Evolutionary conservation across 2,329 filamentous ascomycete species (phyloP), one percentile per base, ranked within the genome.

Genomic region (Exophiala mesophila): DNA sequence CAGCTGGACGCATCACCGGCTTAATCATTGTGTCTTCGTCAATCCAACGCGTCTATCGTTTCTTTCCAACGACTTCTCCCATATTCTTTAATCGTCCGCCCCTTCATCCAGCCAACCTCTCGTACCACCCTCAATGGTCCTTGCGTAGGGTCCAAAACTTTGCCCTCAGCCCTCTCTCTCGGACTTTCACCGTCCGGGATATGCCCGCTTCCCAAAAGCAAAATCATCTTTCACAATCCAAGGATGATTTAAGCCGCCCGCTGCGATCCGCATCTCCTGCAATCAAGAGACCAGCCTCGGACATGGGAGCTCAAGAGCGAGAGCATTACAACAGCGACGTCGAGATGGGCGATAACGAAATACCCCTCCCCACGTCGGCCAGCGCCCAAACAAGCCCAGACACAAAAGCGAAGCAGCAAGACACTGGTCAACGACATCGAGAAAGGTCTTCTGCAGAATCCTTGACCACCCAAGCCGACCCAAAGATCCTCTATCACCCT

Each of bases 211-310:
- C 53, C 51, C 52, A 36, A 53, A 49, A 41, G 41, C 45, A 50
- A 55, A 57, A 36, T 20, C 23, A 26, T 26, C 49, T 59, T 18
- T 45, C 46, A 37, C 45, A 44, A 50, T 41, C 44, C 30, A 52
- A 51, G 49, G 51, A 55, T 55, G 53, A 57, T 47, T 48, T 49
- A 38, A 36, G 40, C 39, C 43, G 56, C 30, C 54, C 59, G 17
- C 54, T 55, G 45, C 47, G 74, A 42, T 70, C 71, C 20, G 69
- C 69, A 12, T 75, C 72, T 35, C 75, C 75, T 21, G 72, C 74
- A 19, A 47, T 61, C 4, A 78, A 78, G 60, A 66, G 74, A 49
- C 68, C 66, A 40, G 73, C 74, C 30, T 69, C 72, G 23, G 71
- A 72, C 47, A 74, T 77, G 72, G 73, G 76, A 49, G 68, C 59